These are phyloP conservation scores for Alternaria tenuissima DNA, from an alignment of 2,329 filamentous ascomycete genomes.

Conservation along the genomic window DNA sequence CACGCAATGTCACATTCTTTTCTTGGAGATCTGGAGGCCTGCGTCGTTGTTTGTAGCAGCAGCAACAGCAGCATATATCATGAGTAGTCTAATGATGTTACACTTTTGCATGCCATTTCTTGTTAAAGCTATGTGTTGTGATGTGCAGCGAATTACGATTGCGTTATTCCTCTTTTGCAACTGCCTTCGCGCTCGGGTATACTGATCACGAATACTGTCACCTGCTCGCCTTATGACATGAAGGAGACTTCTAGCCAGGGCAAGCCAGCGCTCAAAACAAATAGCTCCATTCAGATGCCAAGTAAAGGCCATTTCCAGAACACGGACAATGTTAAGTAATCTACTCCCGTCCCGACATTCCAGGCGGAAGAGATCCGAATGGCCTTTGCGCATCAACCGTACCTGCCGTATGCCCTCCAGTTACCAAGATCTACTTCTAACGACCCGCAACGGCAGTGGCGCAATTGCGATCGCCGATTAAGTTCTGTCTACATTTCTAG, in stretches of 20 bases:
- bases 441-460: slow-evolving; percentile 1
- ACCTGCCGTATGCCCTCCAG: neutral
- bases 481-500: neutral
- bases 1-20: neutral
- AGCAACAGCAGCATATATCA: neutral
- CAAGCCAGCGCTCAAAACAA: neutral
- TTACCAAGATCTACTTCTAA: neutral
- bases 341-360: neutral
- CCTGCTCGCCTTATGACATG: neutral
- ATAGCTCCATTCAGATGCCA: neutral
- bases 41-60: neutral
- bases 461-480: slow-evolving; percentile 4
- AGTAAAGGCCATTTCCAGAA: neutral
- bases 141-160: neutral
- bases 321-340: neutral
- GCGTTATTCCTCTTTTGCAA: neutral
- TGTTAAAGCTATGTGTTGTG: neutral
- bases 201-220: neutral
- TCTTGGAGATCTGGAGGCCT: neutral
- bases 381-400: neutral
- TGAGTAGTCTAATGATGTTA: neutral
- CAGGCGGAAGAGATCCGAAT: neutral
- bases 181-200: neutral
- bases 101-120: neutral
- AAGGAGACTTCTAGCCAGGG: neutral